Evolutionary conservation across 352 stramenopile genomes (phyloP).

Genomic region (Saprolegnia parasitica): DNA sequence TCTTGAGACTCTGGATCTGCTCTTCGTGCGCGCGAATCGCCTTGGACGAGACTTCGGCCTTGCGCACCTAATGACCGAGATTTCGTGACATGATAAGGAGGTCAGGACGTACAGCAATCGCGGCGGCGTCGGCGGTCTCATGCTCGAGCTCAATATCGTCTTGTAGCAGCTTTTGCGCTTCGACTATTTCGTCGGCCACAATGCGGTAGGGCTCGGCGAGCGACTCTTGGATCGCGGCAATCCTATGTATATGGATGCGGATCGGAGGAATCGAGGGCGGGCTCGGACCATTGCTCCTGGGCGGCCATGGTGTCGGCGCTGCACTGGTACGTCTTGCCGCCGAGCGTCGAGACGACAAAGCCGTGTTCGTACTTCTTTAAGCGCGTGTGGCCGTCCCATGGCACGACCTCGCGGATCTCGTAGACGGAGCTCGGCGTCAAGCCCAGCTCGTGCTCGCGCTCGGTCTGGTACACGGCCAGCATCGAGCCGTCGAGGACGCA

Average conservation of each 20-base stretch:
- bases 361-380: conserved; percentile 38
- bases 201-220: conserved; percentile 69
- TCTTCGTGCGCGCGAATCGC: conserved; percentile 18
- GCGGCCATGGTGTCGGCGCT: conserved; percentile 50
- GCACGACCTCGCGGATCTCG: conserved; percentile 47
- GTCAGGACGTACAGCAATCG: neutral
- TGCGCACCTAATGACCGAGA: conserved; percentile 1
- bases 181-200: conserved; percentile 67
- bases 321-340: conserved; percentile 49
- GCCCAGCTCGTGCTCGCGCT: conserved; percentile 45
- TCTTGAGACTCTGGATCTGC: conserved; percentile 10
- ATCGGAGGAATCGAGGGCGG: neutral
- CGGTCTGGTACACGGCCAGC: conserved; percentile 53
- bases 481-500: conserved; percentile 76
- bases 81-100: neutral
- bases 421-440: conserved; percentile 51
- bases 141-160: conserved; percentile 32
- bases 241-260: conserved; percentile 21
- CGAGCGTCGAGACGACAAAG: conserved; percentile 41
- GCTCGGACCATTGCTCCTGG: conserved; percentile 40
- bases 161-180: conserved; percentile 51
- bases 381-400: conserved; percentile 35
- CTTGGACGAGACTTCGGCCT: conserved; percentile 18
- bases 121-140: conserved; percentile 36
- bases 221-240: conserved; percentile 52